Percentiles rank a stretch among this genome's conserved stretches.
phyloP scores from a whole-genome alignment of 202 grass and related monocot genomes.

The Miscanthus sacchariflorus region DNA sequence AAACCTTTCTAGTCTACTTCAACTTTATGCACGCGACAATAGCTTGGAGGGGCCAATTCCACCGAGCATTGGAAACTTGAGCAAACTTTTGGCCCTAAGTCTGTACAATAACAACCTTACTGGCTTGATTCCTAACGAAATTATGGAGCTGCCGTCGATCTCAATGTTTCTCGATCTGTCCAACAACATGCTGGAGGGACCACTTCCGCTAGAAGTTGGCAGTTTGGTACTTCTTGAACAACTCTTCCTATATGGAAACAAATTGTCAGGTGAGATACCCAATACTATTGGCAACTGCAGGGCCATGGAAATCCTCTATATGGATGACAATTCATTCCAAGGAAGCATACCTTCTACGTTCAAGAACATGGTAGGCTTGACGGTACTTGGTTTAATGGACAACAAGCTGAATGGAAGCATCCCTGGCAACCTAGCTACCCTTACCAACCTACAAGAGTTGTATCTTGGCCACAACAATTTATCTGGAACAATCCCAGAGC shows the following conservation, averaged over 20 bases:
- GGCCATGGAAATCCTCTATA: too few species aligned
- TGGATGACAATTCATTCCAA: too few species aligned
- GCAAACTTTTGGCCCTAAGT: conserved; percentile 20
- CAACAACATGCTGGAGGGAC: background rate
- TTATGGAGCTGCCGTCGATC: conserved; percentile 31
- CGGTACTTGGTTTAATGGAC: too few species aligned
- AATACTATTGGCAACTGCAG: too few species aligned
- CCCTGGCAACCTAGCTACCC: background rate
- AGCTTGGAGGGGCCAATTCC: conserved; percentile 43
- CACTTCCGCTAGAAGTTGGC: conserved; percentile 28
- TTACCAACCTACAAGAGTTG: conserved; percentile 20
- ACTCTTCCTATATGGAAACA: conserved; percentile 10
- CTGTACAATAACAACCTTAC: conserved; percentile 33
- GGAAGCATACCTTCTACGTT: too few species aligned
- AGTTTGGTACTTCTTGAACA: conserved; percentile 3
- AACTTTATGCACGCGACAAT: conserved; percentile 32
- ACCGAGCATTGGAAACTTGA: conserved; percentile 53
- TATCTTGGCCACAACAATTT: conserved; percentile 37
- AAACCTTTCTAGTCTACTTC: conserved; percentile 37
- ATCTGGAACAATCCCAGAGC: background rate
- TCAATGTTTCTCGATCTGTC: background rate
- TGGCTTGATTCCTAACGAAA: conserved; percentile 15
- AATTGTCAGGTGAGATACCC: conserved; percentile 12
- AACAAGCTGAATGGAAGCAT: too few species aligned
- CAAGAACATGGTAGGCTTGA: too few species aligned